phyloP scores from a whole-genome alignment of 2,329 filamentous ascomycete species.

The Nigrograna mackinnonii region DNA sequence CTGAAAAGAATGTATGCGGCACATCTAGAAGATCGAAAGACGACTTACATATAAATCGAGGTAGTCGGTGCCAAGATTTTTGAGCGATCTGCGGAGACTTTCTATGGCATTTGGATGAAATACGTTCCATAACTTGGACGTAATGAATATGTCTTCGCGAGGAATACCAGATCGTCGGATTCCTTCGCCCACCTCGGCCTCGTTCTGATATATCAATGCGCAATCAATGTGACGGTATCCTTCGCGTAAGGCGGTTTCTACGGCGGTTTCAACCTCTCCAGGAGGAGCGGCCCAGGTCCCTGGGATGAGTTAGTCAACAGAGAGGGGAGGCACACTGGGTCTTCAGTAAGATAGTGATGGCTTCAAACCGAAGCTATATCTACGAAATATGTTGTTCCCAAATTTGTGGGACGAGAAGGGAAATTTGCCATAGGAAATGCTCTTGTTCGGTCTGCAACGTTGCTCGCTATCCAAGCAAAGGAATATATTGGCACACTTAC shows the following conservation, averaged over 20 bases:
- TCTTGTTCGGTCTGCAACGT: background rate
- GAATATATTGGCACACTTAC: slow-evolving; percentile 51
- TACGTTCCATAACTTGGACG: slow-evolving; percentile 90
- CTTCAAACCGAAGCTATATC: too few species aligned
- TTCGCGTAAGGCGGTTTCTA: background rate
- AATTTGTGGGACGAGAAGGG: too few species aligned
- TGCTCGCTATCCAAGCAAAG: background rate
- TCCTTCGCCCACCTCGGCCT: slow-evolving; percentile 13
- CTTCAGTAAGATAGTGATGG: too few species aligned
- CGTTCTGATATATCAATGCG: background rate
- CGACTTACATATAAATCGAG: slow-evolving; percentile 70
- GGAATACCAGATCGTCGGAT: slow-evolving; percentile 7
- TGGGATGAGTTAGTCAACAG: too few species aligned
- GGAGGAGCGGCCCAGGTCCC: background rate
- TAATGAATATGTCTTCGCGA: slow-evolving; percentile 35
- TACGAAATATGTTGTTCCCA: too few species aligned
- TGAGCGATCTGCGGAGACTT: slow-evolving; percentile 71
- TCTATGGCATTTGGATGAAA: slow-evolving; percentile 69
- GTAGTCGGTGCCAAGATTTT: slow-evolving; percentile 79
- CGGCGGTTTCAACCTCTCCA: background rate
- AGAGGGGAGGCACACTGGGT: too few species aligned
- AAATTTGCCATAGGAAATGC: too few species aligned
- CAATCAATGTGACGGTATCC: slow-evolving; percentile 1
- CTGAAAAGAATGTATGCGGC: background rate
- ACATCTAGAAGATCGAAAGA: background rate